Evolutionary conservation across 768 basidiomycete genomes (phyloP), one percentile per base, ranked within the genome.

Genomic region (Tulasnella sp.): DNA sequence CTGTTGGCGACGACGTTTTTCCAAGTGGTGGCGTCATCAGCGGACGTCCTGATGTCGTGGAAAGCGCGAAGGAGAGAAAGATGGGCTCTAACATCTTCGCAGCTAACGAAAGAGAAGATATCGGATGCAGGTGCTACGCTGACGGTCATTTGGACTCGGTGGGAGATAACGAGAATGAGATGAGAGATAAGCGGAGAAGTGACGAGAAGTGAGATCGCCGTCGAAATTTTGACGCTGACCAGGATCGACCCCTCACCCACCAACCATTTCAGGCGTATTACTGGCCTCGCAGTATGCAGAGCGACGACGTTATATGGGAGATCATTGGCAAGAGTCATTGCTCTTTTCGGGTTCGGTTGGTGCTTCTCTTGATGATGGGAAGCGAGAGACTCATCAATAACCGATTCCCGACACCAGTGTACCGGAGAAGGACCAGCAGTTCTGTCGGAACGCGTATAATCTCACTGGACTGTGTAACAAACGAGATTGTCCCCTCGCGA

Each of bases 331-430:
- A 87, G 72, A 93, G 94, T 77, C 98, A 98, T 80, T 99, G 97
- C 83, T 97, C 96, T 0, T 99, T 96, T 82, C 98, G 98, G 91
- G 95, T 99, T 85, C 98, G 96, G 96, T 95, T 77, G 79, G 92
- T 83, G 3, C 22, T 29, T 40, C n/a, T 35, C 22, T 37, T 1
- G 11, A 62, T 71, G 65, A 16, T 69, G 19, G 35, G 35, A 72
- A 62, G 37, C 52, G 36, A 32, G 17, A 42, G 9, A 22, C 11
- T 35, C 64, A 47, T 35, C 9, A 44, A 34, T 66, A 19, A 37
- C 26, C 19, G 67, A 63, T 75, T 74, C 47, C n/a, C 2, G n/a
- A 52, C 68, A 76, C 67, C 67, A 62, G 66, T 5, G 44, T 41
- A 8, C 64, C 73, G 16, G 74, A 39, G 0, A 83, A 88, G 1